Conservation (phyloP, 352 stramenopile genomes). For the Aphanomyces euteiches region DNA sequence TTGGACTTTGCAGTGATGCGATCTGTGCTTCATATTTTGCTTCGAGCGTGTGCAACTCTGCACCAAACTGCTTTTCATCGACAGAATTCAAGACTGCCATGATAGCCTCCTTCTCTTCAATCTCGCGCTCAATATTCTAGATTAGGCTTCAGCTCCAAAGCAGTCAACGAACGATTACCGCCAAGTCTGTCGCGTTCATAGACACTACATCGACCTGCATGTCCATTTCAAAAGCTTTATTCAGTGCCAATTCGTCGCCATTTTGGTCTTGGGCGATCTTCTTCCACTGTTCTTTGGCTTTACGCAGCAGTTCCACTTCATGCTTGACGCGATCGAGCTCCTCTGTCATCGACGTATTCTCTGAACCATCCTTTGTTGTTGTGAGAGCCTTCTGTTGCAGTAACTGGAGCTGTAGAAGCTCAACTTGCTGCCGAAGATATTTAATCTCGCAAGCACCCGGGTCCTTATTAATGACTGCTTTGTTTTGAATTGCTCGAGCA, state of each 20-base stretch:
- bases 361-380: slow-evolving; percentile 38
- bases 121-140: slow-evolving; percentile 35
- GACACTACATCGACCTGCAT: slow-evolving; percentile 17
- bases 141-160: background rate
- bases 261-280: slow-evolving; percentile 45
- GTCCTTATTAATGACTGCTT: slow-evolving; percentile 95
- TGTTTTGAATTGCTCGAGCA: slow-evolving; percentile 98
- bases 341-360: too few relatives aligned
- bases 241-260: slow-evolving; percentile 15
- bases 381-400: slow-evolving; percentile 39
- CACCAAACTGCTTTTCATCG: slow-evolving; percentile 24
- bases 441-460: slow-evolving; percentile 69
- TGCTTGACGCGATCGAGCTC: too few relatives aligned
- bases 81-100: slow-evolving; percentile 30
- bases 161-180: slow-evolving; percentile 23
- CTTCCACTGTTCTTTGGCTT: slow-evolving; percentile 66
- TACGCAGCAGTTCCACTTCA: slow-evolving; percentile 40
- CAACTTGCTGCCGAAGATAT: slow-evolving; percentile 65
- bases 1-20: slow-evolving; percentile 37
- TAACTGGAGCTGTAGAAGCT: slow-evolving; percentile 59
- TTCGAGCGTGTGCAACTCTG: slow-evolving; percentile 38
- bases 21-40: slow-evolving; percentile 48
- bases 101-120: slow-evolving; percentile 54
- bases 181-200: background rate
- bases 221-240: slow-evolving; percentile 20